Base-by-base conservation (phyloP, 2,329 filamentous ascomycete species). In the Colletotrichum spaethianum region DNA sequence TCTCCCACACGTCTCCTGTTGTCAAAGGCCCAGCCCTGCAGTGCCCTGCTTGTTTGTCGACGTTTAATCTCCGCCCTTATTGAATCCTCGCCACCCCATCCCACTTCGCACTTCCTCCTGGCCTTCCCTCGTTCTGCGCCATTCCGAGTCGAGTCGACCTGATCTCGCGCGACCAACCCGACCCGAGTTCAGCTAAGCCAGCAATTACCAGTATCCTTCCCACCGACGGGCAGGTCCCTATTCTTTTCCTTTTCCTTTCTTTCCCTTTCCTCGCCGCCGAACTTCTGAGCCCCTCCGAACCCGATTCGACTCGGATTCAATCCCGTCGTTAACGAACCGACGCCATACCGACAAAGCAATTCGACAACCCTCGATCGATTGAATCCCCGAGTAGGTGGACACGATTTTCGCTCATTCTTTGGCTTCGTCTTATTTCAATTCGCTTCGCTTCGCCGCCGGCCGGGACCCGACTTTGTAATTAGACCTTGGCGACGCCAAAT, bases 201-300 rank as follows among this genome's bases (percentile, higher is more conserved):
- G 65, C 59, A 72, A 72, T 33, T 48, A 53, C 31, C 16, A 31
- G 18, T 40, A 70, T 74, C 76, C 75, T 77, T 76, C 78, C 75
- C 74, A 77, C 77, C 75, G 70, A 74, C 77, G 78, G 80, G 80
- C 82, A 77, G 79, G 79, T 75, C 77, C 78, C 77, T 74, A 76
- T 78, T 73, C 73, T 67, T 53, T 74, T 60, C 73, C 60, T 69
- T 68, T 74, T 36, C 26, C 28, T 70, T n/a, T 71, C 38, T 60
- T 67, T 63, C 48, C 63, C 40, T 33, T 36, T 42, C 48, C 40
- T 67, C 46, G 46, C 55, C 42, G 28, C 40, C 48, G 57, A 38
- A 40, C 8, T 3, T 20, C 46, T 26, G 68, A 67, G 70, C 74
- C 65, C 75, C 74, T 72, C 73, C 67, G 73, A 69, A 73, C 69